A percentile compares a stretch with the other conserved stretches of the same genome.
Evolutionary conservation across 129 eudicot genomes (phyloP).

Genomic region (Helianthus annuus): DNA sequence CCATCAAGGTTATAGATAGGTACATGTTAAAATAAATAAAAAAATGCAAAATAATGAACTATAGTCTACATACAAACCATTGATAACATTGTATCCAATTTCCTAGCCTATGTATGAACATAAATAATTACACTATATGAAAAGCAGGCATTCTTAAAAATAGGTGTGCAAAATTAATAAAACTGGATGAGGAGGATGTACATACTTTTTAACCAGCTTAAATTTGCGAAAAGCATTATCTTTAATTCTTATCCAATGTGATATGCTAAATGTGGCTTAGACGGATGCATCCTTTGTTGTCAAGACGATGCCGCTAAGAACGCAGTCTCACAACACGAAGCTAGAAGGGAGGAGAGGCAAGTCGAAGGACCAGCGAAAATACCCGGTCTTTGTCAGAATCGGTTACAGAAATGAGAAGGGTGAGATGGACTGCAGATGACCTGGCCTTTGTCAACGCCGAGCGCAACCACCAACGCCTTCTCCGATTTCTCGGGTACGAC

Average conservation of each 20-base stretch:
- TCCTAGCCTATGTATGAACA: background rate
- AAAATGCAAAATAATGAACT: background rate
- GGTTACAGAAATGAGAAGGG: too few species aligned
- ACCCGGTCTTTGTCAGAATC: too few species aligned
- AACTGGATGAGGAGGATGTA: background rate
- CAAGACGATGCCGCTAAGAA: too few species aligned
- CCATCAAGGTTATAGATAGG: background rate
- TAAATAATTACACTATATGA: background rate
- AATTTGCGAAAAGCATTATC: background rate
- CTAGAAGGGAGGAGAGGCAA: too few species aligned
- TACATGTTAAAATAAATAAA: background rate
- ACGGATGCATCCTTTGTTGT: too few species aligned
- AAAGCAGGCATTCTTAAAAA: background rate
- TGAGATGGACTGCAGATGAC: too few species aligned
- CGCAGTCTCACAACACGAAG: too few species aligned
- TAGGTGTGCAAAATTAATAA: background rate
- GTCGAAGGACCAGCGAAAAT: too few species aligned
- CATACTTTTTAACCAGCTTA: background rate
- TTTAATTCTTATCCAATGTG: background rate
- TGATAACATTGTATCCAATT: background rate
- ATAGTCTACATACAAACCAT: background rate
- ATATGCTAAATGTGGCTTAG: too few species aligned
- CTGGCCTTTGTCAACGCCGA: too few species aligned
- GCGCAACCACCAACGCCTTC: too few species aligned
- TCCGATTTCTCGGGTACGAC: too few species aligned